Percentiles rank a stretch among this genome's conserved stretches.
These are phyloP conservation scores for Podospora comata DNA, from an alignment of 495 filamentous ascomycete genomes.

Conservation along the genomic window DNA sequence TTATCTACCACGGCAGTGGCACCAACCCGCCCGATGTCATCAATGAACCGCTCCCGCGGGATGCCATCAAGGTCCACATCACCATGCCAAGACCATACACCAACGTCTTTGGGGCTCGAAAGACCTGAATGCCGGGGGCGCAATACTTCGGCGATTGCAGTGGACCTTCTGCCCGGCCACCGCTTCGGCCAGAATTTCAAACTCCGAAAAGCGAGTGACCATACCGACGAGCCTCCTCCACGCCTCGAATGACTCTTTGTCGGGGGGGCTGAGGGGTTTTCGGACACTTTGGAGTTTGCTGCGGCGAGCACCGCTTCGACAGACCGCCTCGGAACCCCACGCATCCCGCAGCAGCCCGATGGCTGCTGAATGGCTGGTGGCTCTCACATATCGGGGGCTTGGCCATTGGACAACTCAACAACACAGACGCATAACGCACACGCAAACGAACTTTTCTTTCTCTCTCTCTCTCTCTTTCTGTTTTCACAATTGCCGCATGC, in stretches of 20 bases:
- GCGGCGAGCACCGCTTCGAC: neutral
- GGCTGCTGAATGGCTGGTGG: neutral
- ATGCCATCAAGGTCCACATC: neutral
- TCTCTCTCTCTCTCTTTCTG: neutral
- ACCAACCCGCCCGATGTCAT: slow-evolving; percentile 2
- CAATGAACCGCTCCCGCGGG: neutral
- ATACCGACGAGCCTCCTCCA: neutral
- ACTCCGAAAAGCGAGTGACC: slow-evolving; percentile 9
- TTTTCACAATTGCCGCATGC: slow-evolving; percentile 21
- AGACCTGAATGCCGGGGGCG: neutral
- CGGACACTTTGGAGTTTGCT: neutral
- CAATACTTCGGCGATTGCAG: neutral
- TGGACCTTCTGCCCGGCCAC: neutral
- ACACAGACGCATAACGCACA: neutral
- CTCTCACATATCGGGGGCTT: neutral
- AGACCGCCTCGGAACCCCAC: neutral
- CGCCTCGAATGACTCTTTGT: neutral
- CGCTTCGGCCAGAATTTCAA: neutral
- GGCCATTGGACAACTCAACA: neutral
- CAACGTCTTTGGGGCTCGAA: neutral
- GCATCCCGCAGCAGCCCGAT: neutral
- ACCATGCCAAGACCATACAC: slow-evolving; percentile 2
- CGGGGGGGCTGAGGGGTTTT: neutral
- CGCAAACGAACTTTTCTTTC: neutral
- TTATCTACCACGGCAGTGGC: neutral